A percentile compares a stretch with the other conserved stretches of the same genome.
Conservation (phyloP, 345 rosid species). For the Pistacia vera region DNA sequence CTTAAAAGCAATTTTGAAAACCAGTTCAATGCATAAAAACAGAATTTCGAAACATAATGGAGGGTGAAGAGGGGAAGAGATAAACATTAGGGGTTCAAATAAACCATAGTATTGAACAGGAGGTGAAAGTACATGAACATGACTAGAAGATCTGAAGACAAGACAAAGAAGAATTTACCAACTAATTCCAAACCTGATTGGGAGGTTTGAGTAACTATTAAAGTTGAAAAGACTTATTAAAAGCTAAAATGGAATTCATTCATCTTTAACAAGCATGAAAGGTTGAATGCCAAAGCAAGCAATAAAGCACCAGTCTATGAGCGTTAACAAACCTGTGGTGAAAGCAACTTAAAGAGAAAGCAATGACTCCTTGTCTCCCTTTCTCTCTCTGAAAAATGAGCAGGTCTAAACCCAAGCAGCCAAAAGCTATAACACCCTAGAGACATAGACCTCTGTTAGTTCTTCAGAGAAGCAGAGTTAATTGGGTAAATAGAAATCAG, state of each 20-base stretch:
- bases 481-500: slow-evolving; percentile 34
- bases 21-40: background rate
- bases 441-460: slow-evolving; percentile 33
- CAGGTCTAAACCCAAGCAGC: slow-evolving; percentile 36
- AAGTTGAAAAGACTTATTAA: slow-evolving; percentile 22
- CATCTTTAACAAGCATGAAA: slow-evolving; percentile 17
- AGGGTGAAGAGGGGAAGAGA: background rate
- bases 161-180: slow-evolving; percentile 22
- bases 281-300: slow-evolving; percentile 16
- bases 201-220: slow-evolving; percentile 20
- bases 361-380: slow-evolving; percentile 11
- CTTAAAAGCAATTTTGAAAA: background rate
- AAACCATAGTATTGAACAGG: slow-evolving; percentile 3
- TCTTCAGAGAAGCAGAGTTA: slow-evolving; percentile 30
- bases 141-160: slow-evolving; percentile 21
- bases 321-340: slow-evolving; percentile 16
- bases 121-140: slow-evolving; percentile 16
- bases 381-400: slow-evolving; percentile 10
- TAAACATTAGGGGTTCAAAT: slow-evolving; percentile 13
- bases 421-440: slow-evolving; percentile 35
- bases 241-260: slow-evolving; percentile 11
- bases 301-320: slow-evolving; percentile 18
- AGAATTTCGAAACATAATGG: background rate
- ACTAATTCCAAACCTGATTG: slow-evolving; percentile 19
- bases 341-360: slow-evolving; percentile 21